Conservation (phyloP, 164 flowering plant genomes). For the Vitis rotundifolia region DNA sequence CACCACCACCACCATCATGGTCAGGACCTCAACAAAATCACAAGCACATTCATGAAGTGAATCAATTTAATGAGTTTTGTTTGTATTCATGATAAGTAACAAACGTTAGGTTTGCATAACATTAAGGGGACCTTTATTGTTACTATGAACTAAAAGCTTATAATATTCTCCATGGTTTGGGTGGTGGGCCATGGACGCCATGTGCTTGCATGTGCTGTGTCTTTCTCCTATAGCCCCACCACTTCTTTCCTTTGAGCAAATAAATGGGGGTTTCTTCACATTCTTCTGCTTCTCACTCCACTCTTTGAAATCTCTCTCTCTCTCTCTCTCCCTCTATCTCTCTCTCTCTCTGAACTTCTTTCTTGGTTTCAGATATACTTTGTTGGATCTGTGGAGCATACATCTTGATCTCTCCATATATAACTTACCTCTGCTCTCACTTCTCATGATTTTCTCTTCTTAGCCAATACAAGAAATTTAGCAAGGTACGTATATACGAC, state of each 20-base stretch:
- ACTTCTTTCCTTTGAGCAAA: slow-evolving; percentile 38
- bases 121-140: slow-evolving; percentile 11
- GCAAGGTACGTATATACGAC: slow-evolving; percentile 5
- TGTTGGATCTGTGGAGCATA: slow-evolving; percentile 22
- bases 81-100: slow-evolving; percentile 20
- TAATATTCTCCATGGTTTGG: slow-evolving; percentile 28
- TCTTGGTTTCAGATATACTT: neutral
- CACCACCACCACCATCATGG: neutral
- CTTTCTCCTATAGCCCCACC: slow-evolving; percentile 52
- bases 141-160: neutral
- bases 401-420: slow-evolving; percentile 18
- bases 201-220: slow-evolving; percentile 85
- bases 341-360: slow-evolving; percentile 17
- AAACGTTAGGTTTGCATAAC: slow-evolving; percentile 29
- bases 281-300: slow-evolving; percentile 28
- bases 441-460: slow-evolving; percentile 2
- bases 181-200: slow-evolving; percentile 54
- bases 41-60: neutral
- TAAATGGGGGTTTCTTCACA: slow-evolving; percentile 31
- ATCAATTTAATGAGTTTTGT: slow-evolving; percentile 12
- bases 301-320: slow-evolving; percentile 15
- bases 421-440: neutral
- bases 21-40: neutral
- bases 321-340: slow-evolving; percentile 22
- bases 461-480: slow-evolving; percentile 4